phyloP scores from a whole-genome alignment of 1,284 basidiomycete species.

The Heterobasidion irregulare region DNA sequence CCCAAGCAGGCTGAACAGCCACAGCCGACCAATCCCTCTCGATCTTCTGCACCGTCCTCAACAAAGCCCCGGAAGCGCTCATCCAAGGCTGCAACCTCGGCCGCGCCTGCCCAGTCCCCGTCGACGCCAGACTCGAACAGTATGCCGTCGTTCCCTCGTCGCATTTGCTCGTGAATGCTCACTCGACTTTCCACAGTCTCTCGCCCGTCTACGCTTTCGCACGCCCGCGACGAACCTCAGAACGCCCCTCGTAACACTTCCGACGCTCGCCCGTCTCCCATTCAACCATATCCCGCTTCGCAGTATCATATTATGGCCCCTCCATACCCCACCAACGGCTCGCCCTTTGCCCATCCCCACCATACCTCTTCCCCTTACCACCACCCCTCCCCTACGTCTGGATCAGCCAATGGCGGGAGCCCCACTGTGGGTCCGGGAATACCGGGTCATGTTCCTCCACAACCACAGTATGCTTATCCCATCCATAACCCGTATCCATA shows the following conservation, averaged over 20 bases:
- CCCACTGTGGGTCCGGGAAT: constrained; percentile 30
- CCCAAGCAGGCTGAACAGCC: not conserved
- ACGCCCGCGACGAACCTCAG: constrained; percentile 27
- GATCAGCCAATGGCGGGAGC: constrained; percentile 33
- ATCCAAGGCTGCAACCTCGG: not conserved
- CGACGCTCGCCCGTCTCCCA: constrained; percentile 32
- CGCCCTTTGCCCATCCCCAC: constrained; percentile 48
- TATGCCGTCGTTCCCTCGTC: constrained; percentile 8
- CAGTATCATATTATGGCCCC: constrained; percentile 52
- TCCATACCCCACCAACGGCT: constrained; percentile 38
- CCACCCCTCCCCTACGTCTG: constrained; percentile 21
- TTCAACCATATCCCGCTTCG: constrained; percentile 44
- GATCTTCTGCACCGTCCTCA: not conserved
- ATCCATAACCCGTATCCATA: constrained; percentile 40
- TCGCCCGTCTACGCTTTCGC: constrained; percentile 21
- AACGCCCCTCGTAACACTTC: constrained; percentile 18
- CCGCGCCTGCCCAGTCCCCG: constrained; percentile 2
- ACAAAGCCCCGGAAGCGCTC: not conserved
- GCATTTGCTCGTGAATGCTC: constrained; percentile 13
- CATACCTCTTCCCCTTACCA: constrained; percentile 36
- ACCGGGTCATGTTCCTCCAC: constrained; percentile 28
- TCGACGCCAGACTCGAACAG: not conserved
- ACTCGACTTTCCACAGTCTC: constrained; percentile 17
- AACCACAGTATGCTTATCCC: constrained; percentile 42
- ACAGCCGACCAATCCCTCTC: not conserved